Base-by-base conservation (phyloP, 192 early-diverging fungal genomes). In the Entomortierella beljakovae region DNA sequence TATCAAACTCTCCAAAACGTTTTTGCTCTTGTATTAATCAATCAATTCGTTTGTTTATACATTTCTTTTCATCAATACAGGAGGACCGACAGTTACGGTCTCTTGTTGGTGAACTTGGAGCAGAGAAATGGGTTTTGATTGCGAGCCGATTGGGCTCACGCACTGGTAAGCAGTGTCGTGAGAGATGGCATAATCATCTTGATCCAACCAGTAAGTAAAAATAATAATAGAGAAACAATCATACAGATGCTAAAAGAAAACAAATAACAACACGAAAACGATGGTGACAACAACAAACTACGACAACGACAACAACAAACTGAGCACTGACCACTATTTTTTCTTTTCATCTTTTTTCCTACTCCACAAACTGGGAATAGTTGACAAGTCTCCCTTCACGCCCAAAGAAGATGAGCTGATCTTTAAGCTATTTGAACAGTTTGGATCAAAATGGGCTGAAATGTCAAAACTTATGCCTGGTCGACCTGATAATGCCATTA, bases 381-480 rank as follows among this genome's bases (percentile, higher is more conserved):
- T 79, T 33, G 67, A 79, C 62, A 79, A 79, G 40, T 79, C 75
- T 0, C 75, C 75, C 6, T 79, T 79, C 67, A 79, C 75, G 10
- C 56, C 67, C 0, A 64, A 70, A 26, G 75, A 79, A 42, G 75
- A 79, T 28, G 66, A 69, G 18, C 66, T 68, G 22, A 79, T 79
- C 29, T 69, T 79, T 31, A 69, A 79, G 42, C 57, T 79, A 25
- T 79, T 69, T 57, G 67, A 60, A 26, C 75, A 79, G 23, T 29
- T 79, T 18, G 75, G 75, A 18, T 79, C 75, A 15, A 79, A 79
- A 28, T 79, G 75, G 75, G 75, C 75, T 26, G 75, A 79, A 34
- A 79, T 79, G 75, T 79, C 75, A 6, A 79, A 79, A n/a, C 67
- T 79, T 33, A 79, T 79, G 75, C 75, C 75, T 29, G 75, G 75